A percentile compares a stretch with the other conserved stretches of the same genome.
These are phyloP conservation scores for Sphenostylis stenocarpa DNA, from an alignment of 306 rosid species.

Conservation along the genomic window DNA sequence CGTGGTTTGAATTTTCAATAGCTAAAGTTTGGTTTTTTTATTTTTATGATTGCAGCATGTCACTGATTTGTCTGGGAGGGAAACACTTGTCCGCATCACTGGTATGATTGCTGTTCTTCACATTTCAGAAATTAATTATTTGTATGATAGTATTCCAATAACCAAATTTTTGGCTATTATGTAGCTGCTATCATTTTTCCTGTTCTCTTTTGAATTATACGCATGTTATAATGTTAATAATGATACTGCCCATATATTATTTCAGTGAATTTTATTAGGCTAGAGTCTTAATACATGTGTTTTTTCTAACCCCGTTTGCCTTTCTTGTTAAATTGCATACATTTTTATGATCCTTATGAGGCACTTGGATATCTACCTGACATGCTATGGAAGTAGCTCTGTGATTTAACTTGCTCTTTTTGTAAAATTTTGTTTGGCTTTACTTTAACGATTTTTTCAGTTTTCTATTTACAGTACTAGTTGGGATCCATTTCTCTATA, in stretches of 20 bases:
- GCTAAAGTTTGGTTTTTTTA: neutral
- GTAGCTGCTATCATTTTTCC: neutral
- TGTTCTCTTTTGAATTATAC: neutral
- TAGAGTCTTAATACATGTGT: neutral
- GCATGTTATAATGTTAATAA: neutral
- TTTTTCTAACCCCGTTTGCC: too few species aligned
- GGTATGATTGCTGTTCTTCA: constrained; percentile 40
- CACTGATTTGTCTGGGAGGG: constrained; percentile 89
- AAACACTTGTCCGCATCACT: constrained; percentile 85
- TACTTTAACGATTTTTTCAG: neutral
- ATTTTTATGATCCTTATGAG: neutral
- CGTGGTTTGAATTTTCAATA: neutral
- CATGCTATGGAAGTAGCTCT: neutral
- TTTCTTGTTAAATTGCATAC: neutral
- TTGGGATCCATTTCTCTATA: neutral
- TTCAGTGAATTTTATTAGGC: neutral
- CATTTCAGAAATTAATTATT: neutral
- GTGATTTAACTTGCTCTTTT: neutral
- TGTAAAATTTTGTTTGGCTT: neutral
- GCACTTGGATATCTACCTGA: neutral
- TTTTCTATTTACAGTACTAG: neutral
- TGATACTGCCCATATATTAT: neutral
- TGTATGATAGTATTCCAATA: neutral
- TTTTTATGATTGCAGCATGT: constrained; percentile 58
- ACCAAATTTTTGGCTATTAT: neutral